Percentiles rank a stretch among this genome's conserved stretches.
These are phyloP conservation scores for Pinus tabuliformis DNA, from an alignment of 75 land plant genomes.

Conservation along the genomic window DNA sequence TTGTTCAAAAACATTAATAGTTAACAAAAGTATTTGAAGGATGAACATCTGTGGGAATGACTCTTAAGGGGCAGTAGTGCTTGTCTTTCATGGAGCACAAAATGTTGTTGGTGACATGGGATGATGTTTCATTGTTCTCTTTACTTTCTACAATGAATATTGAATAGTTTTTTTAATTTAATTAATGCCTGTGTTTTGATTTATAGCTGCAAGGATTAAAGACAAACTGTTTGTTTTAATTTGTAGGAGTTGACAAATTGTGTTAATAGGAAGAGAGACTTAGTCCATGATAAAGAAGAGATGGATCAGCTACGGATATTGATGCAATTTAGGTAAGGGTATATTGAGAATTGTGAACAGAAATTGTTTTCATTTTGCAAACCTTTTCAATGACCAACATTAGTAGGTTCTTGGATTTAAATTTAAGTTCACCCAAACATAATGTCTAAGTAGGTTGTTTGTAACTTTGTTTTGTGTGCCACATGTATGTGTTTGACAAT, in stretches of 20 bases:
- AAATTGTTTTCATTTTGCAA: neutral
- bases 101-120: neutral
- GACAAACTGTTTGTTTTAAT: neutral
- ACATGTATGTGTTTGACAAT: neutral
- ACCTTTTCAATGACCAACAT: neutral
- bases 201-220: neutral
- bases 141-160: neutral
- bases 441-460: neutral
- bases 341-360: neutral
- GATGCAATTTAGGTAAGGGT: slow-evolving; percentile 9
- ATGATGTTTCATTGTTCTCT: neutral
- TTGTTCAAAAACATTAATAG: too few species aligned
- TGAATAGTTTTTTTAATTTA: neutral
- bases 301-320: neutral
- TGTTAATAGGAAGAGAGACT: slow-evolving; percentile 6
- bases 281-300: slow-evolving; percentile 5
- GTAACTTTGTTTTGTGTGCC: neutral
- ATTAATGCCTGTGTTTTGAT: neutral
- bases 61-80: neutral
- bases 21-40: too few species aligned
- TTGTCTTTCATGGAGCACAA: neutral
- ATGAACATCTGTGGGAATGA: neutral
- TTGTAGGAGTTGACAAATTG: neutral
- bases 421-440: neutral
- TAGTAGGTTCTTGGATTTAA: neutral